These are phyloP conservation scores for Linanthus parryae DNA, from an alignment of 148 eudicot genomes.

Conservation along the genomic window DNA sequence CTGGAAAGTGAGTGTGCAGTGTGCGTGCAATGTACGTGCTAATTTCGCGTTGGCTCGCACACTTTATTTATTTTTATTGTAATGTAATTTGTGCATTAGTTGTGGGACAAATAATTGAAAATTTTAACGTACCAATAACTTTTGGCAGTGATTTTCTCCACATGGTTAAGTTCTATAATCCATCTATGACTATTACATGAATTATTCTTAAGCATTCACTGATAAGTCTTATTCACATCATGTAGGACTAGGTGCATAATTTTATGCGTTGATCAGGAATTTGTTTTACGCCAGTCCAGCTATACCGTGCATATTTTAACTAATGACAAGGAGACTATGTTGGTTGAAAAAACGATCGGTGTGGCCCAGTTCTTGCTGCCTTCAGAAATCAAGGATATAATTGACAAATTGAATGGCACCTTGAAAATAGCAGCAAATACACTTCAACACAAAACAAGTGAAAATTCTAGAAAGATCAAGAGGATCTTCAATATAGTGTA, in stretches of 20 bases:
- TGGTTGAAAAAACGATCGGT: conserved; percentile 53
- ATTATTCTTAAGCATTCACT: too few species aligned
- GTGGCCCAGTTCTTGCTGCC: conserved; percentile 51
- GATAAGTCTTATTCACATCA: too few species aligned
- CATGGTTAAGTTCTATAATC: too few species aligned
- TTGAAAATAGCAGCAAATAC: conserved; percentile 52
- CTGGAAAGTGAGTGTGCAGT: too few species aligned
- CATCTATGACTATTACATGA: too few species aligned
- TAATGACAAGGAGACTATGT: conserved; percentile 72
- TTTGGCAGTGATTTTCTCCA: too few species aligned
- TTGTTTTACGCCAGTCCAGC: conserved; percentile 94
- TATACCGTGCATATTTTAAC: conserved; percentile 70
- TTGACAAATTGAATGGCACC: conserved; percentile 36
- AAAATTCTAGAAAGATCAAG: conserved; percentile 56
- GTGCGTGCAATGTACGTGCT: too few species aligned
- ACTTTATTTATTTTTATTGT: too few species aligned
- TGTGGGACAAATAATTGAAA: too few species aligned
- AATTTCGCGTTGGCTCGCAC: too few species aligned
- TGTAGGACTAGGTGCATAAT: conserved; percentile 78
- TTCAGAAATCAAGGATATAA: conserved; percentile 33
- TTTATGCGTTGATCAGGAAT: conserved; percentile 66
- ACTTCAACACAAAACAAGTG: conserved; percentile 54
- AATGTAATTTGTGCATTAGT: too few species aligned
- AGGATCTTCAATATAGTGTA: conserved; percentile 79
- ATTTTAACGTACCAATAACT: too few species aligned